These are phyloP conservation scores for Mycena metata DNA, from an alignment of 768 basidiomycete species.

Conservation along the genomic window DNA sequence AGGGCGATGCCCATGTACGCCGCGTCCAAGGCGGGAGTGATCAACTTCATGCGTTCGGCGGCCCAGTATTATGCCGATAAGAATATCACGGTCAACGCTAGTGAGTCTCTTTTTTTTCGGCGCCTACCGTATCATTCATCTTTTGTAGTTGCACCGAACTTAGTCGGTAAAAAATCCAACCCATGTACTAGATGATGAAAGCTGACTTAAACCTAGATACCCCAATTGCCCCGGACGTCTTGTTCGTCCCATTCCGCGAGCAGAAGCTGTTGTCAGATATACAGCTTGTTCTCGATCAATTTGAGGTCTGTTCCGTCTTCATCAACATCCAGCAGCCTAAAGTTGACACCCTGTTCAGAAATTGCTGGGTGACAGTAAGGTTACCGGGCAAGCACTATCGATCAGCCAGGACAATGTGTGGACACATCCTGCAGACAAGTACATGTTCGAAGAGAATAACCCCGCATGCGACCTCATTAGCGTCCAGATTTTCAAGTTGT, in stretches of 20 bases:
- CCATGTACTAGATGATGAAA: neutral
- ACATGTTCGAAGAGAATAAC: conserved; percentile 31
- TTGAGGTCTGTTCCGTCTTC: conserved; percentile 7
- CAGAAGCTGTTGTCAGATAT: conserved; percentile 32
- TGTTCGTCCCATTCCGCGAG: conserved; percentile 35
- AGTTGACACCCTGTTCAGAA: conserved; percentile 13
- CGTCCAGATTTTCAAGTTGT: conserved; percentile 36
- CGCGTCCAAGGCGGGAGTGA: conserved; percentile 38
- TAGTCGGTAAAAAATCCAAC: conserved; percentile 22
- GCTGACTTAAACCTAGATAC: conserved; percentile 20
- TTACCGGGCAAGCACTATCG: conserved; percentile 35
- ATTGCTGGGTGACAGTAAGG: conserved; percentile 31
- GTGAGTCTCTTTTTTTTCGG: conserved; percentile 19
- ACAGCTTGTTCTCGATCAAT: conserved; percentile 32
- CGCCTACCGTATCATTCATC: neutral
- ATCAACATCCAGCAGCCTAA: too few species aligned
- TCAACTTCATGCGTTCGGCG: conserved; percentile 39
- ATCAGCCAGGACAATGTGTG: conserved; percentile 35
- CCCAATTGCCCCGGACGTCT: conserved; percentile 29
- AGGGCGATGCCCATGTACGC: conserved; percentile 40
- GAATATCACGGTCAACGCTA: conserved; percentile 37
- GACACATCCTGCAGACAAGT: conserved; percentile 33
- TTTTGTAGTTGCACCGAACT: conserved; percentile 31
- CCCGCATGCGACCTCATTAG: conserved; percentile 36
- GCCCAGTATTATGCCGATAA: conserved; percentile 37